Percentiles rank a stretch among this genome's conserved stretches.
Evolutionary conservation across 805 yeast species (phyloP).

Genomic region (Starmerella geochares): DNA sequence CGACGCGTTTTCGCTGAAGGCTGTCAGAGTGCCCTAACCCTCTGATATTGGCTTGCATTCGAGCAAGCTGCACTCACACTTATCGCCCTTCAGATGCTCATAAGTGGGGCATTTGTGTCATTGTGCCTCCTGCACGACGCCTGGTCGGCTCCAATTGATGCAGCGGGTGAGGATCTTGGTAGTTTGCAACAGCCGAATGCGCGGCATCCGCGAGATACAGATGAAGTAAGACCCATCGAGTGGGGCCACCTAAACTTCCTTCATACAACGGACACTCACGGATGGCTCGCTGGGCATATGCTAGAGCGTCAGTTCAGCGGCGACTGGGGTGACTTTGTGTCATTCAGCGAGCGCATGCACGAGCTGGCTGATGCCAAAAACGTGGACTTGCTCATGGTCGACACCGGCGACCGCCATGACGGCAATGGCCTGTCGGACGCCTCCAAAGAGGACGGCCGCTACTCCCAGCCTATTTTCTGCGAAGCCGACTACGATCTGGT

Average conservation of each 20-base stretch:
- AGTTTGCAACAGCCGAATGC: slow-evolving; percentile 17
- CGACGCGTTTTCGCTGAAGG: too few relatives aligned
- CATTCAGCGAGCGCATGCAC: slow-evolving; percentile 48
- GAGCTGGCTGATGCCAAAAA: slow-evolving; percentile 36
- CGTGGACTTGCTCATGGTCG: slow-evolving; percentile 61
- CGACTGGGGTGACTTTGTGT: slow-evolving; percentile 88
- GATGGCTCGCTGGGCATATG: slow-evolving; percentile 84
- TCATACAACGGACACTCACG: slow-evolving; percentile 96
- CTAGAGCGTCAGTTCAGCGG: slow-evolving; percentile 50
- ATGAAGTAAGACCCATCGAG: slow-evolving; percentile 41
- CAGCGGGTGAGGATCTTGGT: background rate
- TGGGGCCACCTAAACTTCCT: slow-evolving; percentile 73
- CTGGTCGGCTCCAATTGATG: background rate
- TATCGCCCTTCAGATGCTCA: background rate
- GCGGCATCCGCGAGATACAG: slow-evolving; percentile 10
- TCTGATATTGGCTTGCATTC: background rate
- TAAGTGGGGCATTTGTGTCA: background rate
- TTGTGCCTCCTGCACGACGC: background rate
- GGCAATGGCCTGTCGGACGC: slow-evolving; percentile 79
- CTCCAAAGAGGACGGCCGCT: slow-evolving; percentile 55
- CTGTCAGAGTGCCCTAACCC: background rate
- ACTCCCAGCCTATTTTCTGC: slow-evolving; percentile 52
- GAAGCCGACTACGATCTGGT: slow-evolving; percentile 58
- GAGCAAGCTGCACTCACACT: background rate
- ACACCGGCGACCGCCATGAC: slow-evolving; percentile 87